Evolutionary conservation across 495 filamentous ascomycete genomes (phyloP), one percentile per base, ranked within the genome.

Genomic region (Eremomyces bilateralis): DNA sequence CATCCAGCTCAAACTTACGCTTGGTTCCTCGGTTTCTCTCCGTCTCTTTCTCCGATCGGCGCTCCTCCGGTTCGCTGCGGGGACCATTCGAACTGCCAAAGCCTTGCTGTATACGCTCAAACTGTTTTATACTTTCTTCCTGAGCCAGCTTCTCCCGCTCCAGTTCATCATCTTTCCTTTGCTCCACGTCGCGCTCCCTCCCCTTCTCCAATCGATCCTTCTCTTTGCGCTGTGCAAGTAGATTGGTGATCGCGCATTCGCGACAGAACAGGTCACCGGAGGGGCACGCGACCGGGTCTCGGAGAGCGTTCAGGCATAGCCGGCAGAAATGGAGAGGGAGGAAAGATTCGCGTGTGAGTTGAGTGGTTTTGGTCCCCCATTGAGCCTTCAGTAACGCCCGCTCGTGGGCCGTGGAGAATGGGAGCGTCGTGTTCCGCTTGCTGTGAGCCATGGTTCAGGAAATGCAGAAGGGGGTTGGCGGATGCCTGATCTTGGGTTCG

Each of bases 211-310:
- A 43, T 0, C 88, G 65, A 48, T 85, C 90, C 45, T 95, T 91
- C 52, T 94, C 90, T 54, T 88, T 79, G 41, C 80, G 68, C 54
- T 97, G 88, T 4, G 80, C 67, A 1, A 97, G 64, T 28, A 97
- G 71, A 49, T 94, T 92, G 46, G 58, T 79, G 19, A 94, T 70
- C 6, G 84, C 83, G 56, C 88, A 97, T 53, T 97, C 88, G 38
- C 82, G 69, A 48, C 88, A 97, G 58, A 95, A 95, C n/a, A 97
- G 64, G 51, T 95, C 83, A 33, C 85, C 88, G 40, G 77, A 69
- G 20, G 70, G 53, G 47, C 72, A 77, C 20, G 66, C 62, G 11
- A 94, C 83, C 0, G 88, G 88, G 20, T 78, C 64, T 13, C 74
- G 71, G 15, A 84, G 76, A 3, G 80, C 72, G 45, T 83, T 73